phyloP scores from a whole-genome alignment of 345 rosid species.

The Acer saccharum region DNA sequence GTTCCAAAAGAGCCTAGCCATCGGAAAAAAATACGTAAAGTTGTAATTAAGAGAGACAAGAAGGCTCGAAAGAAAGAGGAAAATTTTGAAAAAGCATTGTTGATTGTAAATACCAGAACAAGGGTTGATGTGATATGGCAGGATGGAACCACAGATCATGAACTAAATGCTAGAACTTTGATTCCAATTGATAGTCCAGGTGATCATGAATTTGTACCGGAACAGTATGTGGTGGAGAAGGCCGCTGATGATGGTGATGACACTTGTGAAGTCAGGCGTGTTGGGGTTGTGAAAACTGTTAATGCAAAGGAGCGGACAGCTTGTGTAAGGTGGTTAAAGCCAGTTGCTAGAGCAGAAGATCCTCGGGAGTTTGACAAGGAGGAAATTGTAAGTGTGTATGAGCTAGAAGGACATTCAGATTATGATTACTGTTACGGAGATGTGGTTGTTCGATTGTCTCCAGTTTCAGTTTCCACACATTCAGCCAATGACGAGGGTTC shows the following conservation, averaged over 20 bases:
- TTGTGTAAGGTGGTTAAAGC: slow-evolving; percentile 82
- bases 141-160: slow-evolving; percentile 65
- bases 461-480: slow-evolving; percentile 51
- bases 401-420: slow-evolving; percentile 93
- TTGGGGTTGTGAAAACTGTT: slow-evolving; percentile 86
- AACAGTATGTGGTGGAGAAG: slow-evolving; percentile 94
- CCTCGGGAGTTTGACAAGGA: slow-evolving; percentile 87
- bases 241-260: slow-evolving; percentile 70
- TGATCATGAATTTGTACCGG: slow-evolving; percentile 95
- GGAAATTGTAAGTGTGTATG: slow-evolving; percentile 92
- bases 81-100: slow-evolving; percentile 78
- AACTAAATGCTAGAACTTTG: slow-evolving; percentile 57
- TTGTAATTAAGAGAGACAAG: slow-evolving; percentile 79
- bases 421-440: slow-evolving; percentile 97
- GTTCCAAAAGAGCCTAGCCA: slow-evolving; percentile 68
- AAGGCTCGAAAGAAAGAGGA: slow-evolving; percentile 82
- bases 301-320: slow-evolving; percentile 95
- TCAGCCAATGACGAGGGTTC: slow-evolving; percentile 34
- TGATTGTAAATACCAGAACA: slow-evolving; percentile 70
- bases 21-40: slow-evolving; percentile 90
- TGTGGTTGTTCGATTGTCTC: slow-evolving; percentile 78
- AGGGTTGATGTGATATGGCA: slow-evolving; percentile 90
- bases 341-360: slow-evolving; percentile 71
- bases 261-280: slow-evolving; percentile 64
- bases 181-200: slow-evolving; percentile 97